Conservation (phyloP, 768 basidiomycete genomes). For the Russula foetens region DNA sequence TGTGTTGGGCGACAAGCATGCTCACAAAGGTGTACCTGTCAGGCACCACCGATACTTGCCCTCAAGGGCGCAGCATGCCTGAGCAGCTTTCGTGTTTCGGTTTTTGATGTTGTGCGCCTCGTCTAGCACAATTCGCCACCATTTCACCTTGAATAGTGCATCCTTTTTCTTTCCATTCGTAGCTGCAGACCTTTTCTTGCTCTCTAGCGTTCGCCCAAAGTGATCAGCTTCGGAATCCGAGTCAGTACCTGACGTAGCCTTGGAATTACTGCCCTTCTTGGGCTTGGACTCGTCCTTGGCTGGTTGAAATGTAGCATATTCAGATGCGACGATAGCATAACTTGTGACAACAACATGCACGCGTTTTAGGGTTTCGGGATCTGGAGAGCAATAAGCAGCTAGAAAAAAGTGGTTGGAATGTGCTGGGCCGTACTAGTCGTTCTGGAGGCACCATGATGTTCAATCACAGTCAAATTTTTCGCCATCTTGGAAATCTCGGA, state of each 20-base stretch:
- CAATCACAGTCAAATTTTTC: conserved; percentile 54
- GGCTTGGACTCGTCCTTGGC: conserved; percentile 49
- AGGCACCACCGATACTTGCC: conserved; percentile 83
- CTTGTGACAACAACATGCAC: conserved; percentile 80
- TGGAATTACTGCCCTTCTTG: conserved; percentile 30
- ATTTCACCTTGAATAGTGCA: conserved; percentile 70
- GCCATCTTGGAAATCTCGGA: conserved; percentile 73
- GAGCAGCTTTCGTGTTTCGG: conserved; percentile 62
- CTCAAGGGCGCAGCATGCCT: conserved; percentile 71
- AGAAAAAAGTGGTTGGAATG: background rate
- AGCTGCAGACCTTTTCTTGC: conserved; percentile 36
- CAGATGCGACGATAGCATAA: conserved; percentile 76
- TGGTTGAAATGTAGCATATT: conserved; percentile 49
- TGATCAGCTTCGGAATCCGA: conserved; percentile 34
- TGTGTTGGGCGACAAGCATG: background rate
- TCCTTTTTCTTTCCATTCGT: conserved; percentile 41
- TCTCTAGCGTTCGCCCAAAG: conserved; percentile 38
- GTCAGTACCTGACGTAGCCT: conserved; percentile 24
- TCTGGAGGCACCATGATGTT: conserved; percentile 77
- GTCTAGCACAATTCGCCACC: conserved; percentile 87
- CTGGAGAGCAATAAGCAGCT: conserved; percentile 28
- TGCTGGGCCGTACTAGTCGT: conserved; percentile 48
- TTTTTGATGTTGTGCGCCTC: conserved; percentile 96
- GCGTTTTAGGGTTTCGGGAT: conserved; percentile 43
- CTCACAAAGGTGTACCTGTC: conserved; percentile 73